These are phyloP conservation scores for Yarrowia yakushimensis DNA, from an alignment of 805 yeast species.

Conservation along the genomic window DNA sequence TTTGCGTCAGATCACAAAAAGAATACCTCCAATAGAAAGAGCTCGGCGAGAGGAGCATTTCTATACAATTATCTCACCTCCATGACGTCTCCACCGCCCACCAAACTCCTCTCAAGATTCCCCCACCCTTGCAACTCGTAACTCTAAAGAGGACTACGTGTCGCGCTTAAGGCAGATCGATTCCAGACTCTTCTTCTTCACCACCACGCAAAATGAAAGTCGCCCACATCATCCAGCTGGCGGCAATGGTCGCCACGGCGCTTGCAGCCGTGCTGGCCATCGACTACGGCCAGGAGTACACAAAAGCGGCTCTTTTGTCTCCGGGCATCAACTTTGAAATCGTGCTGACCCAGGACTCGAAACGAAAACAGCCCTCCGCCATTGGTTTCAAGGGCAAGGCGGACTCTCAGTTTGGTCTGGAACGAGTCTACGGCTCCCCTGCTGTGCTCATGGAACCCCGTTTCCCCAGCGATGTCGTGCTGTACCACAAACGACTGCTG, in stretches of 20 bases:
- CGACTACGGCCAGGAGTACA: constrained; percentile 83
- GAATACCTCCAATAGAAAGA: background rate
- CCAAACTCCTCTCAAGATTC: background rate
- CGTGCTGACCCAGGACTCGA: constrained; percentile 83
- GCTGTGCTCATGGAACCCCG: constrained; percentile 67
- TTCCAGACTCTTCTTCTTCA: background rate
- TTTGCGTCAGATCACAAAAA: too few relatives aligned
- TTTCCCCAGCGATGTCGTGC: constrained; percentile 65
- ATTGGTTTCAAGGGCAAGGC: constrained; percentile 50
- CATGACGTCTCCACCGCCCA: background rate
- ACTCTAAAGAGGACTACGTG: constrained; percentile 4
- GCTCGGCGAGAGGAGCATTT: background rate
- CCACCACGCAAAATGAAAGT: constrained; percentile 1
- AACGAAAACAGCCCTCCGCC: constrained; percentile 84
- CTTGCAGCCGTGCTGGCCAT: constrained; percentile 74
- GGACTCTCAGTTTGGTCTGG: constrained; percentile 35
- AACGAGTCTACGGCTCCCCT: constrained; percentile 75
- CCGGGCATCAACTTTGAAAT: constrained; percentile 88
- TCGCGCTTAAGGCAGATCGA: constrained; percentile 11
- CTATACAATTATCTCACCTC: background rate
- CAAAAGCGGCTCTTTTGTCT: constrained; percentile 84
- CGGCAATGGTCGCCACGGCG: constrained; percentile 29
- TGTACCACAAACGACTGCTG: constrained; percentile 65
- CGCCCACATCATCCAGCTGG: constrained; percentile 17
- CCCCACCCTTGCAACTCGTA: background rate